Percentiles rank a stretch among this genome's conserved stretches.
Evolutionary conservation across 139 green algal genomes (phyloP).

Genomic region (Zygnema circumcarinatum): DNA sequence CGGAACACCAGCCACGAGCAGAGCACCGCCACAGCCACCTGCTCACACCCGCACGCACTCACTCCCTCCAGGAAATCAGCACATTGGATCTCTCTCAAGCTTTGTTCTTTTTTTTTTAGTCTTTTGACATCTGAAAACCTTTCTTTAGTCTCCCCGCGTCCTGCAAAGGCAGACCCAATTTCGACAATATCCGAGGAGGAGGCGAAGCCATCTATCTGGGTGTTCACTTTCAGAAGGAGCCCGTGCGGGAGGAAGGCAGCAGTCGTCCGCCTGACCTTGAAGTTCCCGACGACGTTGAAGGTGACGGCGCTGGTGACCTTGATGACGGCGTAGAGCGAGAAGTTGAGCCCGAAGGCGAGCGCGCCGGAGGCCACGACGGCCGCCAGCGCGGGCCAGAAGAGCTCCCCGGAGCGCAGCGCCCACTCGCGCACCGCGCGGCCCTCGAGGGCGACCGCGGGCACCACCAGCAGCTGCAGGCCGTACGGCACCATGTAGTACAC

Average conservation of each 20-base stretch:
- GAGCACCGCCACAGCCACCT: slow-evolving; percentile 4
- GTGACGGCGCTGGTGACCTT: slow-evolving; percentile 41
- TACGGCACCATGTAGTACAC: slow-evolving; percentile 58
- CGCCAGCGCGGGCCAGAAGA: slow-evolving; percentile 11
- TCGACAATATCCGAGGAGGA: too few species aligned
- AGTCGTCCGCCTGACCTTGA: too few species aligned
- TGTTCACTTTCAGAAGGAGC: too few species aligned
- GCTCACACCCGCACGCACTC: background rate
- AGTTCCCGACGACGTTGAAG: slow-evolving; percentile 57
- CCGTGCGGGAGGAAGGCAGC: too few species aligned
- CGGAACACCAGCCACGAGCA: slow-evolving; percentile 39
- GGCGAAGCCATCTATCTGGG: too few species aligned
- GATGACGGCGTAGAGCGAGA: slow-evolving; percentile 45
- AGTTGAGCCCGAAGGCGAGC: slow-evolving; percentile 46
- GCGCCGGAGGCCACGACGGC: slow-evolving; percentile 25
- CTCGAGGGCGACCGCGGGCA: slow-evolving; percentile 38
- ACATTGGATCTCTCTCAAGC: background rate
- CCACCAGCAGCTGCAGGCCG: slow-evolving; percentile 11
- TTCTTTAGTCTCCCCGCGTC: too few species aligned
- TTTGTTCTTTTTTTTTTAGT: too few species aligned
- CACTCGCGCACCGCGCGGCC: background rate
- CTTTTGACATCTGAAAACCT: too few species aligned
- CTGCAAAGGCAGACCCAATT: too few species aligned
- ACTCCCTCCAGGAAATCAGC: background rate
- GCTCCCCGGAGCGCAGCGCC: background rate